Evolutionary conservation across 352 stramenopile species (phyloP).

Genomic region (Blastocystis sp.): DNA sequence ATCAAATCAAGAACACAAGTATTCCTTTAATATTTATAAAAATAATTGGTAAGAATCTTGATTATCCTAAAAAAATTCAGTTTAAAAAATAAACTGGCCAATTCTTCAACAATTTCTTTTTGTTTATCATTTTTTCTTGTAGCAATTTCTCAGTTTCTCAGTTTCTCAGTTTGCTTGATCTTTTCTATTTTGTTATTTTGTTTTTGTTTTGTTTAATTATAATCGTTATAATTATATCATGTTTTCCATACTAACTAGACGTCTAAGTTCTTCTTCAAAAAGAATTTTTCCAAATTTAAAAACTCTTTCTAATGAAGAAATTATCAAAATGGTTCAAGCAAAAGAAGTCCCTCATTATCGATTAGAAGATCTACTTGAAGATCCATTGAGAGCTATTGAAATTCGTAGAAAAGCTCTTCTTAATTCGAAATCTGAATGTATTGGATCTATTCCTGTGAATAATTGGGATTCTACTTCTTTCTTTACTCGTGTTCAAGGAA

Average conservation of each 20-base stretch:
- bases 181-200: neutral
- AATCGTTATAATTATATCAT: neutral
- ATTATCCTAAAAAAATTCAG: too few species aligned
- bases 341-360: slow-evolving; percentile 51
- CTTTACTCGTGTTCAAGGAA: slow-evolving; percentile 47
- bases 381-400: slow-evolving; percentile 54
- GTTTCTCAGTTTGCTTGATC: neutral
- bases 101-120: too few species aligned
- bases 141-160: neutral
- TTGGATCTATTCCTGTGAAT: slow-evolving; percentile 11
- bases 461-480: slow-evolving; percentile 24
- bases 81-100: too few species aligned
- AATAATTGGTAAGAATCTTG: too few species aligned
- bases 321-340: slow-evolving; percentile 31
- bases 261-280: too few species aligned
- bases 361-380: slow-evolving; percentile 58
- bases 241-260: neutral
- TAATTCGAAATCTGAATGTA: slow-evolving; percentile 37
- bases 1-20: too few species aligned
- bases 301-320: slow-evolving; percentile 1
- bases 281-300: too few species aligned
- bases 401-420: slow-evolving; percentile 50
- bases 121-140: neutral
- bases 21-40: too few species aligned
- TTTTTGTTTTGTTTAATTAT: neutral